Evolutionary conservation across 768 basidiomycete species (phyloP), one percentile per base, ranked within the genome.

Genomic region (Tylopilus vinaceipallidus): DNA sequence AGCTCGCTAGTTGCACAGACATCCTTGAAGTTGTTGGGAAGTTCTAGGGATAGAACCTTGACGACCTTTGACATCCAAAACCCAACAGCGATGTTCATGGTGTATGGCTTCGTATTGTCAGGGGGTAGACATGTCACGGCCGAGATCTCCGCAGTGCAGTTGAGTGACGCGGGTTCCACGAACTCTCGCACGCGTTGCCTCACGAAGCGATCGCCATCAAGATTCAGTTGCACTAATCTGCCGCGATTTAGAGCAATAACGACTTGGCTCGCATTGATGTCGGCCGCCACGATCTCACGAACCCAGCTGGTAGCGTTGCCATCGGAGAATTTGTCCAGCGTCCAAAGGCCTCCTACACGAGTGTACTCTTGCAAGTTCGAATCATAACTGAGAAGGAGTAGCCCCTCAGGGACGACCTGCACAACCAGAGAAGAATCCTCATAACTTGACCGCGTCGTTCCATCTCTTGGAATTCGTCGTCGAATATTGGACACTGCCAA

Each of bases 51-150:
- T 45, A 88, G 71, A 29, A 93, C 67, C 57, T 83, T 75, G 34
- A 93, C 75, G 8, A 66, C 58, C 56, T 85, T 86, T 3, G 79
- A 77, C 19, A 76, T 77, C 91, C 93, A 95, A 57, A 88, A 88
- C 0, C 84, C 81, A n/a, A 87, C 81, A 0, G 77, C 80, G 23
- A 87, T 66, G 45, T 77, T 56, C 10, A 66, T 66, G 1, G 87
- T 66, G 46, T 73, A 82, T 27, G 67, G 61, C 54, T 75, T 75
- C 10, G 63, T 55, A 1, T 71, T 59, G 55, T 86, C 78, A 16
- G 81, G 59, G 0, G 85, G 82, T 3, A 73, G 62, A 55, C 89
- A 82, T 0, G 85, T 84, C 29, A 94, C 69, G 0, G 86, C 78
- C 10, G 90, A 87, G 44, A 93, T 80, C 58, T 92, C 87, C 33